Conservation (phyloP, 2,329 filamentous ascomycete species). For the Botrytis fabae region DNA sequence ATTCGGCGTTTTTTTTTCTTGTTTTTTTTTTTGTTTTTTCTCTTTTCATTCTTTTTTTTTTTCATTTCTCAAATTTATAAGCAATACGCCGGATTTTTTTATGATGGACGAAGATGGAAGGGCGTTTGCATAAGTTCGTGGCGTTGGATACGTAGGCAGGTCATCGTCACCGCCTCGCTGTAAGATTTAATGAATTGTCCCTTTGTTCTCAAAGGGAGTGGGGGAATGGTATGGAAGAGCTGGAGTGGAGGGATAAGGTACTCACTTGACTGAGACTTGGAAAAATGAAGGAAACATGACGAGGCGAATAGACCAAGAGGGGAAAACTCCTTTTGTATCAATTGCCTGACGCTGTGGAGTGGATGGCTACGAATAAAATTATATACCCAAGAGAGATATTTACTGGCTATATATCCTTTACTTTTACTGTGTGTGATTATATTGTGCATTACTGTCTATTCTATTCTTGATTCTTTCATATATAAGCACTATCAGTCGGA, state of each 20-base stretch:
- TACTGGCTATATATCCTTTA: conserved; percentile 13
- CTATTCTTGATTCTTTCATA: neutral
- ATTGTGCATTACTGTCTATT: neutral
- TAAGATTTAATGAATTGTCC: conserved; percentile 25
- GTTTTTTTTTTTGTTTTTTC: neutral
- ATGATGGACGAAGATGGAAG: conserved; percentile 24
- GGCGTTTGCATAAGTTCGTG: conserved; percentile 25
- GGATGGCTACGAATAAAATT: conserved; percentile 19
- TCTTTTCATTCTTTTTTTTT: neutral
- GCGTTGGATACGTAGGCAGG: conserved; percentile 25
- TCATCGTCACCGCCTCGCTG: conserved; percentile 23
- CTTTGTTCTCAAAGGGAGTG: conserved; percentile 11
- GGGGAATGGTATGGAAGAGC: neutral
- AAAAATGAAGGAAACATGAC: conserved; percentile 2
- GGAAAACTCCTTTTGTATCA: conserved; percentile 16
- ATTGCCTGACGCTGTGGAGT: neutral
- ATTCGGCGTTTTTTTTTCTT: conserved; percentile 15
- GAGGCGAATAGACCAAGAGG: neutral
- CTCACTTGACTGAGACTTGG: conserved; percentile 12
- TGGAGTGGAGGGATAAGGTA: conserved; percentile 10
- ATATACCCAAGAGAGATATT: conserved; percentile 21
- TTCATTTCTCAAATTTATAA: conserved; percentile 18
- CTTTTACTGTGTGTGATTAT: neutral
- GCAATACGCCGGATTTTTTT: conserved; percentile 17
- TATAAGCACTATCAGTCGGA: neutral